Evolutionary conservation across 495 filamentous ascomycete genomes (phyloP), one percentile per base, ranked within the genome.

Genomic region (Lasiosphaeria miniovina): DNA sequence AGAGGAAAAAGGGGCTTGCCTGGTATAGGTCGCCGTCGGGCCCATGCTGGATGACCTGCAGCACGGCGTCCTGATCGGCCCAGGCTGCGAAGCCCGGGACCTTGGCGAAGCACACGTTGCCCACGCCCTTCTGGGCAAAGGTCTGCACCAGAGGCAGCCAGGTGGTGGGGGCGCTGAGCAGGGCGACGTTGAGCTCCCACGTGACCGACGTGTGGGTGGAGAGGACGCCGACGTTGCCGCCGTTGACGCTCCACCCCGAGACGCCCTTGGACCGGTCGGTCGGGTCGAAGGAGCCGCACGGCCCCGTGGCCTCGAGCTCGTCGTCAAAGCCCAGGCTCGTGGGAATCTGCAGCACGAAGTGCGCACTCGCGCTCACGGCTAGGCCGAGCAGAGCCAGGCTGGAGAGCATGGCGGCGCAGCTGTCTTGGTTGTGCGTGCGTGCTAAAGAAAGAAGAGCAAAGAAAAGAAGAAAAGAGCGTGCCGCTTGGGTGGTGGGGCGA

Each of bases 21-120:
- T 71, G 67, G 17, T 69, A 69, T 24, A 69, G 58, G 6, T 54
- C 43, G 3, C 68, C 68, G 60, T 69, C 67, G 5, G 53, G 58
- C 10, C 59, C 64, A 52, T 65, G 49, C 52, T 69, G 67, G 49
- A 71, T 61, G 17, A 71, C 53, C 36, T 67, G 64, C 17, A 69
- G 15, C 2, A 71, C 58, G 49, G 61, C 68, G 17, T 58, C 45
- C 11, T 56, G 24, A 10, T 65, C 67, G 6, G 50, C 62, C 66
- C 66, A 71, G 3, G 49, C 60, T 31, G 57, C 36, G 8, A 62
- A 60, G 14, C 62, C 57, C 6, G 41, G 55, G 1, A 69, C 40
- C 15, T 41, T 55, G 10, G 58, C 53, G 17, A 65, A 60, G 49
- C 67, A 71, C 34, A 68, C 65, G 38, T 46, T 38, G 12, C 65